phyloP scores from a whole-genome alignment of 208 protist genomes.

The Wallacemonas rigidus region DNA sequence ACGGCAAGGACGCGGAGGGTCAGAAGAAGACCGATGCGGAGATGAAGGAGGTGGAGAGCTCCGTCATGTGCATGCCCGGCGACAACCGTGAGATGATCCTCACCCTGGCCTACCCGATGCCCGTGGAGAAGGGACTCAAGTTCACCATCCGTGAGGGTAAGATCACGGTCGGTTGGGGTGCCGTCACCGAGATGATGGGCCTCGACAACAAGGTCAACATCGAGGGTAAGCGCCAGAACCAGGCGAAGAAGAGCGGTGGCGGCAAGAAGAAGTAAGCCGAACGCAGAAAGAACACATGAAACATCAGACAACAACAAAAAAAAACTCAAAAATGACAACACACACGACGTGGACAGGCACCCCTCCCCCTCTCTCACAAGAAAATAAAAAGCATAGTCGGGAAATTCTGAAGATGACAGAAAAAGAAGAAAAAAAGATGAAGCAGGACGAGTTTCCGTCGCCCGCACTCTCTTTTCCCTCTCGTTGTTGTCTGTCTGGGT shows the following conservation, averaged over 20 bases:
- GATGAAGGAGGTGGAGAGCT: constrained; percentile 83
- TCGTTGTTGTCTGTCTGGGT: too few species aligned
- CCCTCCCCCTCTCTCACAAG: not conserved
- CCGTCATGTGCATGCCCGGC: constrained; percentile 98
- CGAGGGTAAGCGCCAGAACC: constrained; percentile 50
- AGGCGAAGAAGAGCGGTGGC: constrained; percentile 27
- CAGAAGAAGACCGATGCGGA: constrained; percentile 84
- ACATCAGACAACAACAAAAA: not conserved
- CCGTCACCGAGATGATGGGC: constrained; percentile 94
- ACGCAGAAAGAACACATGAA: too few species aligned
- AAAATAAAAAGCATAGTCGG: not conserved
- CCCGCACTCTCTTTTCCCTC: too few species aligned
- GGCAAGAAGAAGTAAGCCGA: constrained; percentile 54
- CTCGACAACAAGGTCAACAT: constrained; percentile 90
- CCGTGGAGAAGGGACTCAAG: constrained; percentile 94
- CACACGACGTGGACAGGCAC: too few species aligned
- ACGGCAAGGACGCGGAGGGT: constrained; percentile 75
- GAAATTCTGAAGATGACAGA: not conserved
- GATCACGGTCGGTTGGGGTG: constrained; percentile 98
- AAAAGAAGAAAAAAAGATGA: not conserved
- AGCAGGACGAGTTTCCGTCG: not conserved
- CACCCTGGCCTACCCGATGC: constrained; percentile 93
- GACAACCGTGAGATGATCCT: constrained; percentile 96
- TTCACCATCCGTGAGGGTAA: constrained; percentile 99
- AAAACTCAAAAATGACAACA: constrained; percentile 15